Percentiles rank a stretch among this genome's conserved stretches.
Conservation (phyloP, 768 basidiomycete species). For the Calocera cornea region DNA sequence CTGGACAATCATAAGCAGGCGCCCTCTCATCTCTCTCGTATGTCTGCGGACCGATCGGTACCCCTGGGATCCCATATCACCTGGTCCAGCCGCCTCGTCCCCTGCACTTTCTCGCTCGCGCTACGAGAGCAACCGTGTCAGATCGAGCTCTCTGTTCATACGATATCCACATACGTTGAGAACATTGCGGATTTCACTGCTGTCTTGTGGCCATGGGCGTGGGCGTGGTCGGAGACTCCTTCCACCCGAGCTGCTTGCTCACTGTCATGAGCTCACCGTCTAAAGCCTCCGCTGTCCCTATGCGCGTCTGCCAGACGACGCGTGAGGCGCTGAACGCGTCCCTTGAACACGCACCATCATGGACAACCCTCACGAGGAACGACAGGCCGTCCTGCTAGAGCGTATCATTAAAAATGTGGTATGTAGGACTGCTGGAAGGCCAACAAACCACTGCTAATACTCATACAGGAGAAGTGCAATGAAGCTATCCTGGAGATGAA, state of each 20-base stretch:
- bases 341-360: conserved; percentile 30
- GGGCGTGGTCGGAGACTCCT: too few species aligned
- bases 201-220: background rate
- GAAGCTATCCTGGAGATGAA: conserved; percentile 83
- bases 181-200: background rate
- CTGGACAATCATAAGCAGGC: background rate
- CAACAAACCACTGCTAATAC: background rate
- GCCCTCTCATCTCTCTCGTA: background rate
- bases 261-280: background rate
- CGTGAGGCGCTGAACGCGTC: background rate
- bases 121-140: background rate
- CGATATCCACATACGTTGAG: background rate
- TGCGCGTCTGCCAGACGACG: background rate
- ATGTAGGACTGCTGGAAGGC: conserved; percentile 19
- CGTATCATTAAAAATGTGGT: conserved; percentile 85
- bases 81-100: conserved; percentile 1
- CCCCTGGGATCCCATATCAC: conserved; percentile 4
- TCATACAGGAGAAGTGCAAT: conserved; percentile 73
- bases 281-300: background rate
- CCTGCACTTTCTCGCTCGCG: conserved; percentile 1
- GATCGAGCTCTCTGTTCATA: too few species aligned
- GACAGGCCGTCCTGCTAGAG: conserved; percentile 79
- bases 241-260: too few species aligned
- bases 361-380: conserved; percentile 93
- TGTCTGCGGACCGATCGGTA: background rate